phyloP scores from a whole-genome alignment of 805 yeast species.

The Kodamaea leandrae region DNA sequence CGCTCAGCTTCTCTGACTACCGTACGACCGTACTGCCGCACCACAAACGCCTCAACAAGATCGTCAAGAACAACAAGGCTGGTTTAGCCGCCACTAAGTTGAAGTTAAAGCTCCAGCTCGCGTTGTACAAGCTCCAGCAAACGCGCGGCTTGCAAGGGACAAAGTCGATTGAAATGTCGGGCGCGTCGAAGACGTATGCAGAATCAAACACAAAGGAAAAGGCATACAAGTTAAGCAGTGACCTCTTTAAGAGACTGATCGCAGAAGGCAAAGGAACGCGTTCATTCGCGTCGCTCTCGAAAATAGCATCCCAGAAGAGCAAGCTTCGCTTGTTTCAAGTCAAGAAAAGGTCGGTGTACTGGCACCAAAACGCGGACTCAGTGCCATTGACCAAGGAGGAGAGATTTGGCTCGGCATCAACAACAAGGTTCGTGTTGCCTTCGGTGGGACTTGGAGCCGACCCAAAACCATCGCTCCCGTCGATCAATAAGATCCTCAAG shows the following conservation, averaged over 20 bases:
- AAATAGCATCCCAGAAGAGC: slow-evolving; percentile 22
- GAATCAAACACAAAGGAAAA: neutral
- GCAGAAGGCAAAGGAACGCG: too few relatives aligned
- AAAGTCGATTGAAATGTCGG: neutral
- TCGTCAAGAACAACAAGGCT: slow-evolving; percentile 28
- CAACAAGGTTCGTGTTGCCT: slow-evolving; percentile 12
- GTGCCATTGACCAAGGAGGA: slow-evolving; percentile 13
- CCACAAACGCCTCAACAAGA: neutral
- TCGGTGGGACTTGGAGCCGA: neutral
- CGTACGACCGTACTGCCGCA: slow-evolving; percentile 12
- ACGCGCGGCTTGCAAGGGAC: slow-evolving; percentile 9
- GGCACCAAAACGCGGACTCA: slow-evolving; percentile 15
- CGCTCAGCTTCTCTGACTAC: slow-evolving; percentile 28
- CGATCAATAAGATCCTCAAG: slow-evolving; percentile 42
- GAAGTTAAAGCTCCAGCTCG: slow-evolving; percentile 42
- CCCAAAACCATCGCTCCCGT: slow-evolving; percentile 27
- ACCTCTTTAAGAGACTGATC: too few relatives aligned
- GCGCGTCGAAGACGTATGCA: slow-evolving; percentile 2
- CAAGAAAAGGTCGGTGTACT: slow-evolving; percentile 34
- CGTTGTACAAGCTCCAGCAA: slow-evolving; percentile 37
- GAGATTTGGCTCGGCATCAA: slow-evolving; percentile 1
- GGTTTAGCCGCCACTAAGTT: slow-evolving; percentile 43
- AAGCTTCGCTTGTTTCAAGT: slow-evolving; percentile 38
- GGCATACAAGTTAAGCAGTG: too few relatives aligned
- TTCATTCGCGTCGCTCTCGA: slow-evolving; percentile 24